phyloP scores from a whole-genome alignment of 1,284 basidiomycete species.

The Afroboletus lepidellus region DNA sequence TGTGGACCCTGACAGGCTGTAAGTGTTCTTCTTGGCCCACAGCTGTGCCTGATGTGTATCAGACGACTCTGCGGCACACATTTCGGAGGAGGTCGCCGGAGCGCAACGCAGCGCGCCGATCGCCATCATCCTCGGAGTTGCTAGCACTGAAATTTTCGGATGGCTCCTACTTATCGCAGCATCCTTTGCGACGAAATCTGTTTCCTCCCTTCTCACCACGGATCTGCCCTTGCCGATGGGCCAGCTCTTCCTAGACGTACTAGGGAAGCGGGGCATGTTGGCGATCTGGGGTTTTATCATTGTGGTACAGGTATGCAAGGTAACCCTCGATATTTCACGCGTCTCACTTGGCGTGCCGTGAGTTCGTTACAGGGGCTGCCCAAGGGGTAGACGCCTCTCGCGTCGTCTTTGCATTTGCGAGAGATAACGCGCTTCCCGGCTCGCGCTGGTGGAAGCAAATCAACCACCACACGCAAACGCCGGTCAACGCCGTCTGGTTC shows the following conservation, averaged over 20 bases:
- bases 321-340: neutral
- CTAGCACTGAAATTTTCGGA: conserved; percentile 57
- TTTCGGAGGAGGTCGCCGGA: conserved; percentile 70
- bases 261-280: conserved; percentile 70
- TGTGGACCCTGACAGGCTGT: conserved; percentile 80
- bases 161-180: conserved; percentile 64
- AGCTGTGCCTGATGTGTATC: conserved; percentile 4
- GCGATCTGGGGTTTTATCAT: conserved; percentile 70
- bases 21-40: conserved; percentile 20
- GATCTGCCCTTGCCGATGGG: conserved; percentile 67
- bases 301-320: conserved; percentile 55
- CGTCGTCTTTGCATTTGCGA: conserved; percentile 70
- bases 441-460: conserved; percentile 67
- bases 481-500: conserved; percentile 73
- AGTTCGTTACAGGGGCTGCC: conserved; percentile 74
- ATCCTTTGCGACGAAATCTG: conserved; percentile 61
- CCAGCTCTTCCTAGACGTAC: conserved; percentile 61
- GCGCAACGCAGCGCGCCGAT: conserved; percentile 70
- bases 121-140: conserved; percentile 69
- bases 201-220: conserved; percentile 49
- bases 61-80: conserved; percentile 80
- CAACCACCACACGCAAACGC: conserved; percentile 57
- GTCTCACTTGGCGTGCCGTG: neutral
- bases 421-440: conserved; percentile 71
- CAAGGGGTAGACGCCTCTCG: conserved; percentile 74